Conservation (phyloP, 2,329 filamentous ascomycete species). For the Chaetomiaceae sp. region DNA sequence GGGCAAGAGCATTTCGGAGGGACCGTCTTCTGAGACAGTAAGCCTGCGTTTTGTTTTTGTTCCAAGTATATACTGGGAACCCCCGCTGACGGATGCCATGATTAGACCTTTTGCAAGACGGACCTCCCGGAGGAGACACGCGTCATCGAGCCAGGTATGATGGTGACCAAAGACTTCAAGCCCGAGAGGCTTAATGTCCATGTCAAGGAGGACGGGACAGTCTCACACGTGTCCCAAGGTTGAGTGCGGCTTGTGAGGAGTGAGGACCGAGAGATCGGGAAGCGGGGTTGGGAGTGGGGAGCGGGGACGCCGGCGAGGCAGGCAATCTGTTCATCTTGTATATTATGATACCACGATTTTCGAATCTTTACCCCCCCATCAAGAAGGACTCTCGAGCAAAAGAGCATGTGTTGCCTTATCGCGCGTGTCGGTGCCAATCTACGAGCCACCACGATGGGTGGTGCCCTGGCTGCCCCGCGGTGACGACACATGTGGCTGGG, state of each 20-base stretch:
- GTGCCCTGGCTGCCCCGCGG: neutral
- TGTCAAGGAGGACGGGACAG: constrained; percentile 56
- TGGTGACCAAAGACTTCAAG: constrained; percentile 55
- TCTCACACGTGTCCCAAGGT: constrained; percentile 55
- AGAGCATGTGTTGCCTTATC: neutral
- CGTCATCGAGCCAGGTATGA: constrained; percentile 52
- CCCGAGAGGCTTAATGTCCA: constrained; percentile 56
- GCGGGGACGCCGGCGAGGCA: too few species aligned
- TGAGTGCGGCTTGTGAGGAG: too few species aligned
- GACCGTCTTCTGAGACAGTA: constrained; percentile 50
- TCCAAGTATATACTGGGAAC: neutral
- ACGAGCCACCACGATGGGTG: neutral
- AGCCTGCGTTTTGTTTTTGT: constrained; percentile 18
- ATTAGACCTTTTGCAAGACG: constrained; percentile 55
- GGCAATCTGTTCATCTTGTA: too few species aligned
- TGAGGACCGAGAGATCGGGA: neutral
- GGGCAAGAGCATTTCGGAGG: constrained; percentile 58
- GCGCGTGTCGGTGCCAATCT: too few species aligned
- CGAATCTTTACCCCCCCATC: too few species aligned
- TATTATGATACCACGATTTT: neutral
- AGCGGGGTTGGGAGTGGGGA: neutral
- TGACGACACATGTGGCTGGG: constrained; percentile 16
- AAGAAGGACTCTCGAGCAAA: too few species aligned
- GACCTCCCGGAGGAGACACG: constrained; percentile 55
- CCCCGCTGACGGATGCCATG: neutral